Base-by-base conservation (phyloP, 805 yeast genomes). In the Barnettozyma californica region DNA sequence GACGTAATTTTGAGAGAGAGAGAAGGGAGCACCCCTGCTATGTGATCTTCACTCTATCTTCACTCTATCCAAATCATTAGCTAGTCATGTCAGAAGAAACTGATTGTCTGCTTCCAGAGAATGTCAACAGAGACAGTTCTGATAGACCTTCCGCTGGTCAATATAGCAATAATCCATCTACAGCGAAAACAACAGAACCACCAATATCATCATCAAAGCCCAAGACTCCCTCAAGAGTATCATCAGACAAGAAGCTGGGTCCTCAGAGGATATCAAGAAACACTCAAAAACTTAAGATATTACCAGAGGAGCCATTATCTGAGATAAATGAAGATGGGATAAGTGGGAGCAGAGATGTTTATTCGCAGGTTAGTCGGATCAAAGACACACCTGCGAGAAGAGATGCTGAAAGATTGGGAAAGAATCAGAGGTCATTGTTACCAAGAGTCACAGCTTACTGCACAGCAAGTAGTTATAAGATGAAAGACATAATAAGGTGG, bases 401-500 rank as follows among this genome's bases (percentile, higher is more conserved):
- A 54, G 98, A 92, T 70, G 98, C 99, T 0, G 97, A 91, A 63
- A 80, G 91, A 44, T 71, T 94, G 49, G 96, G 97, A 4, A 94
- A 91, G 64, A 67, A 68, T 33, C 74, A 73, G 53, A 71, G 98
- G 52, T 85, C 85, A 31, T 68, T 89, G 52, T 74, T 94, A 48
- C 98, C 99, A 3, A 73, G 99, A 52, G 97, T 91, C 1, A 92
- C 98, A 0, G 96, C 97, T 3, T 94, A 90, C 63, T 92, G 98
- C 68, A 92, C 98, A 0, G 90, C 97, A 25, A 91, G 97, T 27
- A 81, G 94, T 21, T 94, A 91, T 62, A 81, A 80, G 55, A 87
- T 94, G 95, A 80, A 85, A 57, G 97, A 90, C 44, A 70, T 94
- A 37, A 74, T 85, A 43, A 73, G 92, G 59, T 92, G 96, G 91